Conservation (phyloP, 2,329 filamentous ascomycete genomes). For the Coniochaeta sp. region DNA sequence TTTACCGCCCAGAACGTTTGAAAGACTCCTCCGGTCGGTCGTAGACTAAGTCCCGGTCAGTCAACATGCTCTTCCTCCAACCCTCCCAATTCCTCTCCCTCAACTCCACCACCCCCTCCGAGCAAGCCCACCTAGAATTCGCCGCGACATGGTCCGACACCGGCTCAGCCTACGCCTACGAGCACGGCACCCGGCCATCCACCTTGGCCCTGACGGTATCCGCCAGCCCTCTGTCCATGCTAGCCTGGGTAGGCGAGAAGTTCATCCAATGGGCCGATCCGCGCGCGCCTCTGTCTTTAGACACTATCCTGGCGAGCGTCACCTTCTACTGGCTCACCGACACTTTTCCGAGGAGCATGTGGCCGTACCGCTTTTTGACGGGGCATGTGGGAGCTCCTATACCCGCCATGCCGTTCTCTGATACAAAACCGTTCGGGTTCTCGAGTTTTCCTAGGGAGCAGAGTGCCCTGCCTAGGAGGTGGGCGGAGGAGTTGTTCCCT, state of each 20-base stretch:
- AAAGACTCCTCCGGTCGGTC: constrained; percentile 20
- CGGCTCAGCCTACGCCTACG: constrained; percentile 40
- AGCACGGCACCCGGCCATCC: constrained; percentile 46
- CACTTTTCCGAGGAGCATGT: too few species aligned
- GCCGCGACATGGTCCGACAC: constrained; percentile 28
- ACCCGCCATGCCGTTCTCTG: too few species aligned
- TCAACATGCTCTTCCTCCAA: constrained; percentile 5
- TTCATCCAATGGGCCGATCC: constrained; percentile 47
- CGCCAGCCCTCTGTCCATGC: constrained; percentile 45
- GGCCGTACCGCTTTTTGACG: too few species aligned
- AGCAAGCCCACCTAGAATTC: constrained; percentile 29
- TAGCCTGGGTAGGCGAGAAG: constrained; percentile 53
- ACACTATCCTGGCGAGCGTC: not conserved
- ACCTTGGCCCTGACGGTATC: constrained; percentile 50
- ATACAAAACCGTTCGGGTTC: too few species aligned
- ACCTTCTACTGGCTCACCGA: too few species aligned
- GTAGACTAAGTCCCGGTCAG: constrained; percentile 20
- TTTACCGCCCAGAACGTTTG: not conserved
- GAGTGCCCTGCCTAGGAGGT: too few species aligned
- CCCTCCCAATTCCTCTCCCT: not conserved
- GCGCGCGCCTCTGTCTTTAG: constrained; percentile 20
- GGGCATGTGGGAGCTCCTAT: too few species aligned
- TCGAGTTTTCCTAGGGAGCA: too few species aligned
- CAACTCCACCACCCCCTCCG: constrained; percentile 11
- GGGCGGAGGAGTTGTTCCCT: too few species aligned